Conservation (phyloP, 2,329 filamentous ascomycete genomes). For the Aspergillus viridinutans region DNA sequence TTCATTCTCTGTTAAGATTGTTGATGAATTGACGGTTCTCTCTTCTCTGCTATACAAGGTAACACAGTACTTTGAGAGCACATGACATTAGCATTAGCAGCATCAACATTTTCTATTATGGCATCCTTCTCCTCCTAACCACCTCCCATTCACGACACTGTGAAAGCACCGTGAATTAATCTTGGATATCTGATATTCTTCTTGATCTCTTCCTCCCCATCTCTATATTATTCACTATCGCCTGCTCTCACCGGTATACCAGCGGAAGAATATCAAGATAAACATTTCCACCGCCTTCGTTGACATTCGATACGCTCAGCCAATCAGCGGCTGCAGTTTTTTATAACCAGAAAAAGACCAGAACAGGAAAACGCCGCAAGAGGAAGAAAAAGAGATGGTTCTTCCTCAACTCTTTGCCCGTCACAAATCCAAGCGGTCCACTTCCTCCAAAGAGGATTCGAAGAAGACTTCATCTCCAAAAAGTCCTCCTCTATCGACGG, state of each 20-base stretch:
- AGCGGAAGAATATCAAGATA: neutral
- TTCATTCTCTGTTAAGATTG: neutral
- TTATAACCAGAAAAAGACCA: neutral
- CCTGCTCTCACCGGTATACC: neutral
- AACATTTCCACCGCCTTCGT: conserved; percentile 39
- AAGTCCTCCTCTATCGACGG: conserved; percentile 1
- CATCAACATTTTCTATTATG: neutral
- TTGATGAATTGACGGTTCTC: neutral
- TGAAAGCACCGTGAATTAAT: neutral
- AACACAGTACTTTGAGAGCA: neutral
- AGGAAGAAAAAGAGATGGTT: conserved; percentile 26
- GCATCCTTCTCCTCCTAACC: neutral
- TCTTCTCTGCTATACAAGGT: neutral
- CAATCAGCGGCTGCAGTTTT: conserved; percentile 15
- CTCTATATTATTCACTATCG: conserved; percentile 11
- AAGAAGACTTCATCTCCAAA: neutral
- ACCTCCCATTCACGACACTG: neutral
- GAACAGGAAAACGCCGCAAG: conserved; percentile 16
- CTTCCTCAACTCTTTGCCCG: conserved; percentile 39
- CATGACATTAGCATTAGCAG: neutral
- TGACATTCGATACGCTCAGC: conserved; percentile 29
- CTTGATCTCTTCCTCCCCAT: conserved; percentile 13
- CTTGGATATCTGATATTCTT: conserved; percentile 8
- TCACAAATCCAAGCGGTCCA: conserved; percentile 19
- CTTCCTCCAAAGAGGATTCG: conserved; percentile 8